These are phyloP conservation scores for Penicillium bialowiezense DNA, from an alignment of 495 filamentous ascomycete genomes.

Conservation along the genomic window DNA sequence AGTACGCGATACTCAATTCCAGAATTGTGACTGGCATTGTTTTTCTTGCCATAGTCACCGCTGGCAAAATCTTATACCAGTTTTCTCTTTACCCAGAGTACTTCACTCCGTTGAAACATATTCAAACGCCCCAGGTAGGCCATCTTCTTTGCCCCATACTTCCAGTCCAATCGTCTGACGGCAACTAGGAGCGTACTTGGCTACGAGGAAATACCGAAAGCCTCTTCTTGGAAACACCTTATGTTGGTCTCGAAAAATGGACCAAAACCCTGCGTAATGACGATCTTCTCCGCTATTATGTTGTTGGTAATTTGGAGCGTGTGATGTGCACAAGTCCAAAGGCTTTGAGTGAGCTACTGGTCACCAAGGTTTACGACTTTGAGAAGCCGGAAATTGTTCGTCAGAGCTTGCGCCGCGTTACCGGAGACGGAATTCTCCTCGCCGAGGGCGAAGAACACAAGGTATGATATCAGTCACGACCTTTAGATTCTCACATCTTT, in stretches of 20 bases:
- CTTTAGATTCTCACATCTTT: too few species aligned
- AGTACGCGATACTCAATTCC: conserved; percentile 32
- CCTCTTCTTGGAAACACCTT: conserved; percentile 45
- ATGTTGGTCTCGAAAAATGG: conserved; percentile 60
- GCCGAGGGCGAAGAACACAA: conserved; percentile 87
- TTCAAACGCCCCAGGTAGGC: conserved; percentile 58
- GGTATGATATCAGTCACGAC: conserved; percentile 19
- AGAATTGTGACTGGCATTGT: conserved; percentile 20
- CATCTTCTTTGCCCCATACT: conserved; percentile 16
- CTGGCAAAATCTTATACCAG: conserved; percentile 42
- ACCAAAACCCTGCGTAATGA: conserved; percentile 68
- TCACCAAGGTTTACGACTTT: conserved; percentile 75
- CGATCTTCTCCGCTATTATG: conserved; percentile 72
- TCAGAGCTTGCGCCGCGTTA: conserved; percentile 55
- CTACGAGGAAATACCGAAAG: conserved; percentile 29
- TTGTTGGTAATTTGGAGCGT: conserved; percentile 66
- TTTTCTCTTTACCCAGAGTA: conserved; percentile 66
- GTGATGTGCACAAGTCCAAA: conserved; percentile 65
- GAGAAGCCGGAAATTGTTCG: conserved; percentile 63
- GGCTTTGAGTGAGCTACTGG: conserved; percentile 60
- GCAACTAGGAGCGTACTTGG: conserved; percentile 32
- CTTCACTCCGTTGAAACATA: conserved; percentile 65
- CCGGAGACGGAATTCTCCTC: conserved; percentile 75
- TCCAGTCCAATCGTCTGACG: not conserved
- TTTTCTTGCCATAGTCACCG: conserved; percentile 19